phyloP scores from a whole-genome alignment of 495 filamentous ascomycete species.

The Annulohypoxylon moriforme region DNA sequence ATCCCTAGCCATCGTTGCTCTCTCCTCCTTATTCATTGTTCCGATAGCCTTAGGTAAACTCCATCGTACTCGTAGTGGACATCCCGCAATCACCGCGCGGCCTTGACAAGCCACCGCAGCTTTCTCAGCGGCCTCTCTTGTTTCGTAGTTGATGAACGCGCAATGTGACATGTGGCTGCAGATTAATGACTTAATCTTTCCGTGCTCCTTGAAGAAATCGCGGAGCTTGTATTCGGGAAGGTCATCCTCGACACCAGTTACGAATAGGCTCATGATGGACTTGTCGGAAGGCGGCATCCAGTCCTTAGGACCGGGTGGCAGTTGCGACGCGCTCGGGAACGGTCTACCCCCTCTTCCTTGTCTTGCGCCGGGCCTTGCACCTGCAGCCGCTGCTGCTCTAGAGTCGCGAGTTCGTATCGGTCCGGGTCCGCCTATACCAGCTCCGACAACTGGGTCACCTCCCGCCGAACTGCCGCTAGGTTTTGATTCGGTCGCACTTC shows the following conservation, averaged over 20 bases:
- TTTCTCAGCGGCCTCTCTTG: slow-evolving; percentile 81
- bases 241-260: slow-evolving; percentile 96
- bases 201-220: slow-evolving; percentile 88
- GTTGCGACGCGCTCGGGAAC: slow-evolving; percentile 75
- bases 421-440: slow-evolving; percentile 63
- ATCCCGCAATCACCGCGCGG: slow-evolving; percentile 83
- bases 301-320: slow-evolving; percentile 83
- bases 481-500: slow-evolving; percentile 56
- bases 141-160: slow-evolving; percentile 93
- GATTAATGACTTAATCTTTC: slow-evolving; percentile 86
- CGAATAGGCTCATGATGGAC: slow-evolving; percentile 89
- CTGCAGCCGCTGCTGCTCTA: slow-evolving; percentile 59
- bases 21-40: slow-evolving; percentile 84
- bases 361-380: slow-evolving; percentile 44
- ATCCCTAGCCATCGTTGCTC: slow-evolving; percentile 77
- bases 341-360: slow-evolving; percentile 60
- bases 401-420: slow-evolving; percentile 77
- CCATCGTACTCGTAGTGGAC: slow-evolving; percentile 90
- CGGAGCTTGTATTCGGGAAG: slow-evolving; percentile 91
- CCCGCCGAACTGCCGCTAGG: slow-evolving; percentile 53
- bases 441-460: slow-evolving; percentile 59
- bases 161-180: slow-evolving; percentile 97
- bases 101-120: slow-evolving; percentile 89
- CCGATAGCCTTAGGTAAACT: slow-evolving; percentile 90
- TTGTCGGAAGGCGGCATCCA: slow-evolving; percentile 83